phyloP scores from a whole-genome alignment of 768 basidiomycete genomes.

The Cyathus striatus region DNA sequence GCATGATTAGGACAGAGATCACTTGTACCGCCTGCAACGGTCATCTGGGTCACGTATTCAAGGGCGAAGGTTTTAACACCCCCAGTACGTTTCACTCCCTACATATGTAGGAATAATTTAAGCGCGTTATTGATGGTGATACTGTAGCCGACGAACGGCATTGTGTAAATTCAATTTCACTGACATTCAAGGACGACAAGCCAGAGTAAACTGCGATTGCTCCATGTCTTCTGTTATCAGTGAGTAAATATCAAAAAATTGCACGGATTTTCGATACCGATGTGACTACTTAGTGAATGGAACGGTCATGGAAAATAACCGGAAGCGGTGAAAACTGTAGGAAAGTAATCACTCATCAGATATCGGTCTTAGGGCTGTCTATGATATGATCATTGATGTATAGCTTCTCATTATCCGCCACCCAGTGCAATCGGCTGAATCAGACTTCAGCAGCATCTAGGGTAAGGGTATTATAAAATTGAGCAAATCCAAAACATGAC shows the following conservation, averaged over 20 bases:
- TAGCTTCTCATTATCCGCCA: constrained; percentile 9
- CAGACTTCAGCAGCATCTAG: too few species aligned
- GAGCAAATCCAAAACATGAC: constrained; percentile 7
- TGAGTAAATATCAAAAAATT: too few species aligned
- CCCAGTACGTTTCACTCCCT: constrained; percentile 59
- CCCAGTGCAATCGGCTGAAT: constrained; percentile 4
- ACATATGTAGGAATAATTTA: too few species aligned
- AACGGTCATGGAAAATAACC: too few species aligned
- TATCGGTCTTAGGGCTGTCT: neutral
- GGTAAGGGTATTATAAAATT: constrained; percentile 4
- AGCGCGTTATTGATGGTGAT: neutral
- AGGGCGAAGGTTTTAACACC: constrained; percentile 78
- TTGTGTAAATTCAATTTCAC: constrained; percentile 85
- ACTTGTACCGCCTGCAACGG: constrained; percentile 88
- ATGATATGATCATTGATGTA: neutral
- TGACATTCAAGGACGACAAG: constrained; percentile 63
- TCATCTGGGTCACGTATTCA: constrained; percentile 94
- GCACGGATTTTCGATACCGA: too few species aligned
- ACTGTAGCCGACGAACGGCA: constrained; percentile 73
- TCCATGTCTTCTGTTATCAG: too few species aligned
- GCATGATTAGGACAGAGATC: constrained; percentile 79
- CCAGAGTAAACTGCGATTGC: too few species aligned
- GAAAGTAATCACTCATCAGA: too few species aligned
- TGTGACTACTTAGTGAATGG: too few species aligned
- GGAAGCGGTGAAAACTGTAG: too few species aligned